These are phyloP conservation scores for Eleusine indica DNA, from an alignment of 176 grass and related monocot genomes.

Conservation along the genomic window DNA sequence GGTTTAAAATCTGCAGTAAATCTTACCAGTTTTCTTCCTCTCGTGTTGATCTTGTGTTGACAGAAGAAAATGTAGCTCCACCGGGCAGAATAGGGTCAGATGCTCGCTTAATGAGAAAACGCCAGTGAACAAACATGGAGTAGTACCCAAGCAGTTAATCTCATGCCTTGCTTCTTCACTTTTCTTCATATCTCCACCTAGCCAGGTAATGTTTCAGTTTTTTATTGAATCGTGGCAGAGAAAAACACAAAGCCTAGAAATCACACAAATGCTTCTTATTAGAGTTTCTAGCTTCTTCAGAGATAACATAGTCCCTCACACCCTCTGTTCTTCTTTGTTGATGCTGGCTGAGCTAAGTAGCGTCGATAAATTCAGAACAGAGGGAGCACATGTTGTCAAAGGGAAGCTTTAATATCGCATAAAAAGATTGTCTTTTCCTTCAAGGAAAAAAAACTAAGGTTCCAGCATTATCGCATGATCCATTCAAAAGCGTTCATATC, in stretches of 20 bases:
- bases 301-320: background rate
- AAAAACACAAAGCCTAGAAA: conserved; percentile 17
- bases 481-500: background rate
- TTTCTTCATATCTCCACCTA: conserved; percentile 54
- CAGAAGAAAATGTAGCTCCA: conserved; percentile 6
- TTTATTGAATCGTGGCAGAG: background rate
- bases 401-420: background rate
- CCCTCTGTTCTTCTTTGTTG: too few relatives aligned
- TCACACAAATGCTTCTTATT: background rate
- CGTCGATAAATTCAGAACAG: too few relatives aligned
- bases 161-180: conserved; percentile 68
- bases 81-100: background rate
- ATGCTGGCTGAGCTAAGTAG: too few relatives aligned
- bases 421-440: background rate
- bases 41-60: background rate
- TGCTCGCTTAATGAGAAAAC: conserved; percentile 18
- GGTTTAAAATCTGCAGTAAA: background rate
- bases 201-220: conserved; percentile 53
- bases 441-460: background rate
- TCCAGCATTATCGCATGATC: background rate
- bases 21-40: conserved; percentile 14
- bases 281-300: background rate
- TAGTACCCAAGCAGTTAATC: conserved; percentile 48
- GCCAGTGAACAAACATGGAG: background rate
- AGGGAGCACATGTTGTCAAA: background rate